These are phyloP conservation scores for Vigna hirtella DNA, from an alignment of 306 rosid genomes.

Conservation along the genomic window DNA sequence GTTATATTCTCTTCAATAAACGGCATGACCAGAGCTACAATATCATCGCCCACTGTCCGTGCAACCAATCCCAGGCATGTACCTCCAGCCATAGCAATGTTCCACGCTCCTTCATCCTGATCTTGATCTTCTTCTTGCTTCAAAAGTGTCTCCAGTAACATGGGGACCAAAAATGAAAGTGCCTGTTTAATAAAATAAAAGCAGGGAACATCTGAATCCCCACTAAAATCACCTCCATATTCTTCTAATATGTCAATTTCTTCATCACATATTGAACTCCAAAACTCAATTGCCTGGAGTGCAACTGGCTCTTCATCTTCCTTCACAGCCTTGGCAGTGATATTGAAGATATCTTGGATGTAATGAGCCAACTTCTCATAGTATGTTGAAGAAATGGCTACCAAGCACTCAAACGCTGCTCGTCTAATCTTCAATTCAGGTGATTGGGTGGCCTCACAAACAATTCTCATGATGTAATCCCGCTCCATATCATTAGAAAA, in stretches of 20 bases:
- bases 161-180: slow-evolving; percentile 81
- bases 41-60: slow-evolving; percentile 87
- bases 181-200: slow-evolving; percentile 89
- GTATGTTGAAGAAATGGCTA: slow-evolving; percentile 87
- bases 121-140: slow-evolving; percentile 98
- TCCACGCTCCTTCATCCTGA: slow-evolving; percentile 99
- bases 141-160: slow-evolving; percentile 83
- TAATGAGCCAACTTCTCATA: slow-evolving; percentile 85
- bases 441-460: slow-evolving; percentile 90
- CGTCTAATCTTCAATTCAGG: slow-evolving; percentile 80
- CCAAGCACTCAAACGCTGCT: slow-evolving; percentile 89
- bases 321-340: slow-evolving; percentile 89
- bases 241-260: slow-evolving; percentile 91
- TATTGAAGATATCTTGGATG: slow-evolving; percentile 79
- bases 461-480: slow-evolving; percentile 84
- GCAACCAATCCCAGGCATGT: slow-evolving; percentile 96
- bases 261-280: slow-evolving; percentile 98
- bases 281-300: slow-evolving; percentile 90
- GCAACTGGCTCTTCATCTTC: slow-evolving; percentile 96
- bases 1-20: slow-evolving; percentile 91
- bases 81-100: slow-evolving; percentile 99
- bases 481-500: slow-evolving; percentile 94
- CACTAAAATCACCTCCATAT: slow-evolving; percentile 86
- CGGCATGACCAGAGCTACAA: slow-evolving; percentile 93
- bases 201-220: slow-evolving; percentile 84